phyloP scores from a whole-genome alignment of 257 asterid species.

The Ehretia macrophylla region DNA sequence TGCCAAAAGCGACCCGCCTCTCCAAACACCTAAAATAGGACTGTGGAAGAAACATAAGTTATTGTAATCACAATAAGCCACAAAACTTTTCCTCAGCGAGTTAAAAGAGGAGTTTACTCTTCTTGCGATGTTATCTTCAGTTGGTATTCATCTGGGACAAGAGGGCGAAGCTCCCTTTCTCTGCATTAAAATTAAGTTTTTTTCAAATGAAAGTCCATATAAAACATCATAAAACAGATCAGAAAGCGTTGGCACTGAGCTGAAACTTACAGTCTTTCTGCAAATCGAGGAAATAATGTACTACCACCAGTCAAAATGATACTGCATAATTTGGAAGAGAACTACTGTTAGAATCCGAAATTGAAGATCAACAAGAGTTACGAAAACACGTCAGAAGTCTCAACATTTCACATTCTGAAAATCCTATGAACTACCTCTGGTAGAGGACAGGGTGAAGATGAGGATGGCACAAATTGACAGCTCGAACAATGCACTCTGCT shows the following conservation, averaged over 20 bases:
- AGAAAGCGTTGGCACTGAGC: neutral
- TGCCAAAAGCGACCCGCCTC: slow-evolving; percentile 95
- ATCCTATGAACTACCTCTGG: slow-evolving; percentile 55
- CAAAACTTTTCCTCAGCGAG: slow-evolving; percentile 11
- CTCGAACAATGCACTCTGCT: slow-evolving; percentile 88
- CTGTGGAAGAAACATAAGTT: slow-evolving; percentile 35
- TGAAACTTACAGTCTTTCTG: slow-evolving; percentile 83
- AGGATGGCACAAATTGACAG: slow-evolving; percentile 84
- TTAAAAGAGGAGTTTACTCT: slow-evolving; percentile 50
- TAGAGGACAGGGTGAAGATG: slow-evolving; percentile 92
- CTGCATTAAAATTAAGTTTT: slow-evolving; percentile 37
- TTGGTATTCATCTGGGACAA: slow-evolving; percentile 74
- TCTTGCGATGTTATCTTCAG: slow-evolving; percentile 81
- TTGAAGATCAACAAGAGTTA: neutral
- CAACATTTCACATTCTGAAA: neutral
- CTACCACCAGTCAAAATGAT: slow-evolving; percentile 93
- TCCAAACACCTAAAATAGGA: slow-evolving; percentile 95
- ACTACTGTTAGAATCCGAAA: slow-evolving; percentile 15
- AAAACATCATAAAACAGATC: neutral
- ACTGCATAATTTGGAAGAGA: slow-evolving; percentile 35
- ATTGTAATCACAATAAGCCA: slow-evolving; percentile 2
- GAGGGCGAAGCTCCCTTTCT: slow-evolving; percentile 89
- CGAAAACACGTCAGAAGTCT: neutral
- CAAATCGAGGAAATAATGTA: slow-evolving; percentile 85
- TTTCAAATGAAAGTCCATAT: slow-evolving; percentile 5